Conservation (phyloP, 495 filamentous ascomycete species). For the Staphylotrichum longicolle region DNA sequence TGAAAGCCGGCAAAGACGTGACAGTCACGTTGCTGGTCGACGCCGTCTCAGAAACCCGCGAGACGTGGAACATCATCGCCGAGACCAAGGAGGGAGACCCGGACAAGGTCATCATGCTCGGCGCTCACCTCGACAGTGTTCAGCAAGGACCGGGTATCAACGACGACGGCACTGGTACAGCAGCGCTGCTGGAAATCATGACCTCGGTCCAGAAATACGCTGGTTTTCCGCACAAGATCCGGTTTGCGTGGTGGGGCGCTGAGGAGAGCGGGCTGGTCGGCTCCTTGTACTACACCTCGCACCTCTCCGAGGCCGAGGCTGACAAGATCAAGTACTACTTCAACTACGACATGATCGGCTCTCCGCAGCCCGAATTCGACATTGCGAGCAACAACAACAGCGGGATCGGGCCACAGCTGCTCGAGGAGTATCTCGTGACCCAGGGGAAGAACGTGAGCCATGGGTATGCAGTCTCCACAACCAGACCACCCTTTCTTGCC, state of each 20-base stretch:
- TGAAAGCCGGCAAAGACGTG: constrained; percentile 37
- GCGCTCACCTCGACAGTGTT: constrained; percentile 70
- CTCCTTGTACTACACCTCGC: constrained; percentile 56
- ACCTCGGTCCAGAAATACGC: constrained; percentile 60
- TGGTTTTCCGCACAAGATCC: constrained; percentile 57
- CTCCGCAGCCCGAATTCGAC: constrained; percentile 63
- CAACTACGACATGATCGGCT: constrained; percentile 79
- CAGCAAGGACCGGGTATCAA: constrained; percentile 53
- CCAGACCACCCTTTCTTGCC: not conserved
- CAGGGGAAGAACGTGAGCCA: constrained; percentile 32
- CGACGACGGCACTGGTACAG: constrained; percentile 55
- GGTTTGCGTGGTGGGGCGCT: constrained; percentile 69
- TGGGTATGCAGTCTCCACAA: constrained; percentile 7
- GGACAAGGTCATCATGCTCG: constrained; percentile 60
- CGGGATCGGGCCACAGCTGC: constrained; percentile 35
- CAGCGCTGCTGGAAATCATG: constrained; percentile 55
- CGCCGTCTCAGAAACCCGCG: constrained; percentile 46
- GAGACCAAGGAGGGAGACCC: constrained; percentile 64
- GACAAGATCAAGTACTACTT: constrained; percentile 64
- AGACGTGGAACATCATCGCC: constrained; percentile 63
- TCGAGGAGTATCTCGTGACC: constrained; percentile 32
- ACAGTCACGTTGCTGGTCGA: constrained; percentile 34
- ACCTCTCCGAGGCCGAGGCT: constrained; percentile 38
- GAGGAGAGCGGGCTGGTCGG: constrained; percentile 66
- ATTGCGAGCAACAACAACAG: constrained; percentile 49